phyloP scores from a whole-genome alignment of 257 asterid species.

The Ehretia macrophylla region DNA sequence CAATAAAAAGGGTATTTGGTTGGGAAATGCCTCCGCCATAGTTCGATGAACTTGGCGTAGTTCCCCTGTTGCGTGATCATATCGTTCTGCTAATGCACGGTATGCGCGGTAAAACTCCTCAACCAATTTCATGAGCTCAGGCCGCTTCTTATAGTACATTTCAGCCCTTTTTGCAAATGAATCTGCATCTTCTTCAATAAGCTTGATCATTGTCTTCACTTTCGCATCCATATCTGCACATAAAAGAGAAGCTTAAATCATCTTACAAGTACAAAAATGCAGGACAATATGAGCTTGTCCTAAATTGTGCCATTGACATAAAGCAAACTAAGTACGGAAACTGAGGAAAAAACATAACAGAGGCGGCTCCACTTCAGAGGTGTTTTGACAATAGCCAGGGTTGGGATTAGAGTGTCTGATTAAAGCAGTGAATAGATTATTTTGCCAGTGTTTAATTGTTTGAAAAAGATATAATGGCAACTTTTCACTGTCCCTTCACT shows the following conservation, averaged over 20 bases:
- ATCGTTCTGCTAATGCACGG: slow-evolving; percentile 86
- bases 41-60: slow-evolving; percentile 82
- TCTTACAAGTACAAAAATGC: too few relatives aligned
- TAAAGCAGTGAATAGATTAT: too few relatives aligned
- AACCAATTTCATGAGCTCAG: slow-evolving; percentile 89
- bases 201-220: slow-evolving; percentile 86
- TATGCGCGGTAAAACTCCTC: slow-evolving; percentile 96
- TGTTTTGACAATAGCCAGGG: too few relatives aligned
- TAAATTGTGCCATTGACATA: too few relatives aligned
- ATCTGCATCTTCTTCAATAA: slow-evolving; percentile 94
- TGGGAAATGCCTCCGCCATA: slow-evolving; percentile 77
- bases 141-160: slow-evolving; percentile 91
- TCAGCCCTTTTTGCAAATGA: slow-evolving; percentile 92
- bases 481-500: too few relatives aligned
- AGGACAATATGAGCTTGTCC: too few relatives aligned
- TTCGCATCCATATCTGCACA: slow-evolving; percentile 86
- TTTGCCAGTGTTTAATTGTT: too few relatives aligned
- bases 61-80: slow-evolving; percentile 84
- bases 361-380: too few relatives aligned
- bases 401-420: too few relatives aligned
- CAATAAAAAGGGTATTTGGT: slow-evolving; percentile 58
- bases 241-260: background rate
- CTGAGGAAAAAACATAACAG: too few relatives aligned
- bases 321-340: too few relatives aligned
- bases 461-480: too few relatives aligned